Evolutionary conservation across 2,329 filamentous ascomycete genomes (phyloP), one percentile per base, ranked within the genome.

Genomic region (Venturia effusa): DNA sequence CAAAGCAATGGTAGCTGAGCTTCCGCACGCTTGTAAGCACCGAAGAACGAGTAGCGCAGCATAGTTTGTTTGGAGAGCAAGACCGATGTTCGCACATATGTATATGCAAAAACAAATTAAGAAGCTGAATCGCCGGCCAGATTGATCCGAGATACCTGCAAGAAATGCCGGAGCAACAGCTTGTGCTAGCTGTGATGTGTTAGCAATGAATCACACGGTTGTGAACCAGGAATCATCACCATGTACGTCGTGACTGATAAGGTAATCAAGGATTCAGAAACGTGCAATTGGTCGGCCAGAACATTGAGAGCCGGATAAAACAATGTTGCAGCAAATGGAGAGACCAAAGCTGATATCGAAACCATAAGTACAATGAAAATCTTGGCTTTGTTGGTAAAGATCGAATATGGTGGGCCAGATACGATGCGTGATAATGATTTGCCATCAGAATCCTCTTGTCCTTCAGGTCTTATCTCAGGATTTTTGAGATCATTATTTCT

Each of bases 1-100:
- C 5, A 76, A 67, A 1, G 74, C 73, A 41, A 76, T 74, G 1
- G 71, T 73, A 19, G 69, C 68, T 27, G 68, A 69, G n/a, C 68
- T 69, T 1, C 73, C 73, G 66, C 68, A 54, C 67, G 71, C 68
- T 66, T 74, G 67, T 10, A 68, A n/a, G 51, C 65, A 67, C 48
- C 67, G 59, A 6, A 68, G 64, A n/a, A 68, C 60, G 19, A 68
- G 61, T 10, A 68, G 59, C n/a, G 65, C 67, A 27, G 65, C 65
- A 45, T 67, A 68, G n/a, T 40, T 64, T n/a, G 67, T 63, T 60
- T 67, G 66, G 8, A 67, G 45, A 13, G 67, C 67, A 15, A 68
- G 61, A 15, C 66, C 67, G 27, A 68, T 67, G 51, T 66, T 67
- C 3, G 67, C 67, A 27, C 51, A 66, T 27, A 67, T 67, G 41